Base-by-base conservation (phyloP, 1,284 basidiomycete genomes). In the Boletus subluridellus region DNA sequence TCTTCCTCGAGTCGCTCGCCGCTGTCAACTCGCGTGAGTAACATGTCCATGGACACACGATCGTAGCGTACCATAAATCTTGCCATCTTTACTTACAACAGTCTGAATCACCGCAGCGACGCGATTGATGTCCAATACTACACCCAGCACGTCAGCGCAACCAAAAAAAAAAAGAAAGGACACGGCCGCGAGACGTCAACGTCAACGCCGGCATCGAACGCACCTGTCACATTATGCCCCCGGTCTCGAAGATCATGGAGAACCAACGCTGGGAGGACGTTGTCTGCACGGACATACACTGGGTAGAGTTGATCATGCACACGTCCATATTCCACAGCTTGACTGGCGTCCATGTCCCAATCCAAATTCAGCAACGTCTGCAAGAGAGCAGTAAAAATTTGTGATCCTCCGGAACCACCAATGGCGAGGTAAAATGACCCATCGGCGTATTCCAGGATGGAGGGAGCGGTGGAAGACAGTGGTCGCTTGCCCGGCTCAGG, bases 231-330 rank as follows among this genome's bases (percentile, higher is more conserved):
- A 57, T 87, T 85, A 72, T 97, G 94, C 0, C 92, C 92, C 47
- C 84, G 76, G 4, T 70, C 68, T 49, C 74, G 69, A 32, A 97
- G 77, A 3, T 72, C 85, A 17, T 82, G 75, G 5, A 94, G 59
- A 32, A 88, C 66, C 30, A 80, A 69, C 32, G 66, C 56, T 3
- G 86, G 82, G 65, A 87, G 84, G 0, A 81, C 78, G 60, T 79
- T 74, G 64, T 96, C 94, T 34, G 83, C 80, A 14, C 87, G 82
- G 5, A 92, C 79, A 30, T 74, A 47, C 15, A 70, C 59, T 0
- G 96, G 95, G 61, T 87, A 88, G 32, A 97, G 77, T 71, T 98
- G 96, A 69, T 97, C 86, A 69, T 98, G 95, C n/a, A 97, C 71
- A n/a, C 95, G 81, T 0, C 92, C 88, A 62, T 77, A 82, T 73